phyloP scores from a whole-genome alignment of 768 basidiomycete species.

The Calocybe gangraenosa region DNA sequence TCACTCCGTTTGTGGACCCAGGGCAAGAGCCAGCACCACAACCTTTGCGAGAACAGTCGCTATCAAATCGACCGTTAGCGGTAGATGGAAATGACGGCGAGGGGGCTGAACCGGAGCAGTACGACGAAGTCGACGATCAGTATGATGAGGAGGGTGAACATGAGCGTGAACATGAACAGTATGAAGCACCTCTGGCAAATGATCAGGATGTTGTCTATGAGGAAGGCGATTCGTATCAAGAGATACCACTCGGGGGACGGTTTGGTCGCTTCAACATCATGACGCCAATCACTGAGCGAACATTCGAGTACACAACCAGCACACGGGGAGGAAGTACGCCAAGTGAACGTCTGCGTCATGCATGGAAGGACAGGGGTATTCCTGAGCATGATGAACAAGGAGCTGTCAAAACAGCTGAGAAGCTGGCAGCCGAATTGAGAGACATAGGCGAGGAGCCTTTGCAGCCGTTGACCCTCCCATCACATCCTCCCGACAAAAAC shows the following conservation, averaged over 20 bases:
- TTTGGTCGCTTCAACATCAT: conserved; percentile 87
- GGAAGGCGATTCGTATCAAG: conserved; percentile 35
- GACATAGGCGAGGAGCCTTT: conserved; percentile 26
- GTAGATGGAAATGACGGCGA: conserved; percentile 27
- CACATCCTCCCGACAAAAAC: conserved; percentile 18
- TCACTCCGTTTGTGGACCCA: conserved; percentile 31
- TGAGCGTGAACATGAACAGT: conserved; percentile 25
- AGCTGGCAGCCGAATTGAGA: too few relatives aligned
- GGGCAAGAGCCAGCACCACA: conserved; percentile 2
- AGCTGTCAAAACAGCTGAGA: conserved; percentile 47
- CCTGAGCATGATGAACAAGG: conserved; percentile 34
- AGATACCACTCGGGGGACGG: conserved; percentile 64
- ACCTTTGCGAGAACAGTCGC: conserved; percentile 5
- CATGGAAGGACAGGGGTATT: conserved; percentile 18
- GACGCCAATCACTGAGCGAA: conserved; percentile 97
- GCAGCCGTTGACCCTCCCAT: conserved; percentile 26
- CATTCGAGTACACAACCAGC: conserved; percentile 74
- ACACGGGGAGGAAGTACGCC: conserved; percentile 45
- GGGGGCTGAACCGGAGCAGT: conserved; percentile 26
- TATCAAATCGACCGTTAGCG: conserved; percentile 19
- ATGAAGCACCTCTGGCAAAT: conserved; percentile 24
- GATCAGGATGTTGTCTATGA: conserved; percentile 29
- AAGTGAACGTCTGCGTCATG: conserved; percentile 23
- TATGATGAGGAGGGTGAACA: conserved; percentile 13
- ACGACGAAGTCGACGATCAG: conserved; percentile 27